Evolutionary conservation across 2,329 filamentous ascomycete genomes (phyloP).

Genomic region (Trichoderma sp.): DNA sequence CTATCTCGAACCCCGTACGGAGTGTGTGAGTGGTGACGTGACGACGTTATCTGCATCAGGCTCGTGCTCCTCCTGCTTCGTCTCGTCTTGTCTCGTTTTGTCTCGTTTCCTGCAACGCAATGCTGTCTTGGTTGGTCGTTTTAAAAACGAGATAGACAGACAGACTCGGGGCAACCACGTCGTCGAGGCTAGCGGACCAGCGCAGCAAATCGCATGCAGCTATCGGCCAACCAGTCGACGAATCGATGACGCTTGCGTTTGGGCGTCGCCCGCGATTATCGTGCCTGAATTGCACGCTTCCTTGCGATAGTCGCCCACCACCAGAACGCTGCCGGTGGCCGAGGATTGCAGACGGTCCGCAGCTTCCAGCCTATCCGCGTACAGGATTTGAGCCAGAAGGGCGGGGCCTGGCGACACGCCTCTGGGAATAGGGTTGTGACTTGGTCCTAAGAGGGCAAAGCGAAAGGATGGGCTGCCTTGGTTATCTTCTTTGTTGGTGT

Average conservation of each 20-base stretch:
- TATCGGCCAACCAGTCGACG: slow-evolving; percentile 12
- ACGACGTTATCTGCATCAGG: slow-evolving; percentile 2
- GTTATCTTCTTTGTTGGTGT: neutral
- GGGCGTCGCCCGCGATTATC: neutral
- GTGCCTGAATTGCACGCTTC: neutral
- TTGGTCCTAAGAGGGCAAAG: neutral
- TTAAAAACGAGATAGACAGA: neutral
- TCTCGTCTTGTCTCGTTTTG: neutral
- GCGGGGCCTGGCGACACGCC: slow-evolving; percentile 7
- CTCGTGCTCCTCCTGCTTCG: neutral
- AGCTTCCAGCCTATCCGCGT: slow-evolving; percentile 14
- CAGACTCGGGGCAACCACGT: neutral
- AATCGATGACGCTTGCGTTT: neutral
- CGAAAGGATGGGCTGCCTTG: neutral
- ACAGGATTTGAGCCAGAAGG: neutral
- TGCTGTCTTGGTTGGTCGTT: neutral
- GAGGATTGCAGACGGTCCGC: neutral
- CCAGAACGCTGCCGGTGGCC: neutral
- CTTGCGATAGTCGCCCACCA: neutral
- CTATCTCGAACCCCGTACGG: neutral
- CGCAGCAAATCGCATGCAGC: slow-evolving; percentile 3
- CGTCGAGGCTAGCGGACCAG: neutral
- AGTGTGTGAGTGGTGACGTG: slow-evolving; percentile 13
- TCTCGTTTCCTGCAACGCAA: neutral
- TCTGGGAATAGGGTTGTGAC: neutral